Percentiles rank a stretch among this genome's conserved stretches.
These are phyloP conservation scores for Candida pseudofarinosa DNA, from an alignment of 805 yeast genomes.

Conservation along the genomic window DNA sequence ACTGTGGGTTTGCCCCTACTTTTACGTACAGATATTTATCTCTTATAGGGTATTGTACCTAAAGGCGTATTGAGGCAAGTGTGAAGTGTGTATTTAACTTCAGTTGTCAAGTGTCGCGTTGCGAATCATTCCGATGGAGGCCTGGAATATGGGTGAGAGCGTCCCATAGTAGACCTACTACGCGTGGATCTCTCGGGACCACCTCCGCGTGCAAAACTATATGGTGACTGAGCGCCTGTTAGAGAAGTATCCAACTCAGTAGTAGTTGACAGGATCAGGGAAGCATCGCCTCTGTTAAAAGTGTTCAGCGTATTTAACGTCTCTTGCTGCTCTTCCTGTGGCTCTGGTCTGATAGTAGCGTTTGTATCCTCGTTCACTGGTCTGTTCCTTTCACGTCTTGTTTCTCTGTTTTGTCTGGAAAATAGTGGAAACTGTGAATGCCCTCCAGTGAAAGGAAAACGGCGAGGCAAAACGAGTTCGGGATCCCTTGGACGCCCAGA, in stretches of 20 bases:
- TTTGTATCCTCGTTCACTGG: slow-evolving; percentile 1
- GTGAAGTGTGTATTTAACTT: too few species aligned
- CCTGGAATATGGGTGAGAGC: slow-evolving; percentile 21
- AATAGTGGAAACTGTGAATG: slow-evolving; percentile 3
- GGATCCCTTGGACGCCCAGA: slow-evolving; percentile 16
- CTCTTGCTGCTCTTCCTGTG: slow-evolving; percentile 1
- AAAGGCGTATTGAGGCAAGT: too few species aligned
- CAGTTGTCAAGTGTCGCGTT: too few species aligned
- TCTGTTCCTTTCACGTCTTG: slow-evolving; percentile 5
- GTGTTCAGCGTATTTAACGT: not conserved
- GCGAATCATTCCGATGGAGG: slow-evolving; percentile 8
- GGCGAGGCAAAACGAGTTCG: slow-evolving; percentile 25
- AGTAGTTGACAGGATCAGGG: not conserved
- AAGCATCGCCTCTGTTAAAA: too few species aligned
- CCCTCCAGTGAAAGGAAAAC: slow-evolving; percentile 24
- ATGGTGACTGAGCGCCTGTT: not conserved
- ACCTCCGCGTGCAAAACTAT: slow-evolving; percentile 7
- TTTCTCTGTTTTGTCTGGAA: slow-evolving; percentile 5
- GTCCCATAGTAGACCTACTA: slow-evolving; percentile 6
- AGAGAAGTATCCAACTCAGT: not conserved
- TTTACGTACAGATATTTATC: too few species aligned
- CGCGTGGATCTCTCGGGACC: slow-evolving; percentile 18
- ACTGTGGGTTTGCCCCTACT: too few species aligned
- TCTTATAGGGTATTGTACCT: too few species aligned
- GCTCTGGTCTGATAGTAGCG: not conserved